Percentiles rank a stretch among this genome's conserved stretches.
These are phyloP conservation scores for Pisolithus microcarpus DNA, from an alignment of 768 basidiomycete genomes.

Conservation along the genomic window DNA sequence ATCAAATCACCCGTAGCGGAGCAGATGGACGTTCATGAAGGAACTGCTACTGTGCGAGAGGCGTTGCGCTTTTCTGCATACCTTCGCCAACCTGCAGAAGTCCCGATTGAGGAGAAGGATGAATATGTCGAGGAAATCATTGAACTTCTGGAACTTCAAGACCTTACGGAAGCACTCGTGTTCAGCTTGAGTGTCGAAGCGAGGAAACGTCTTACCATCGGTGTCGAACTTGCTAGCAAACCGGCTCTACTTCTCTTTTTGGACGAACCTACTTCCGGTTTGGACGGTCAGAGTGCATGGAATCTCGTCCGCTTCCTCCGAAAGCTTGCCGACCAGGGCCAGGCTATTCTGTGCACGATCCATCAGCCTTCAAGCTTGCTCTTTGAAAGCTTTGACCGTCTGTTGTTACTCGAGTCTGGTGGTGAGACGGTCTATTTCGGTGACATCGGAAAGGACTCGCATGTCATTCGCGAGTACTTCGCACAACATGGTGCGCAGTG, in stretches of 20 bases:
- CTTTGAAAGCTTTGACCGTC: conserved; percentile 79
- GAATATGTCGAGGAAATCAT: conserved; percentile 79
- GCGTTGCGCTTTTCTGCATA: conserved; percentile 83
- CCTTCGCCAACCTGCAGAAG: conserved; percentile 64
- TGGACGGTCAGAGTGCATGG: conserved; percentile 69
- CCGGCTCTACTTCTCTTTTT: conserved; percentile 18
- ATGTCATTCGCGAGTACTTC: conserved; percentile 68
- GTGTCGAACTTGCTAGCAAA: conserved; percentile 85
- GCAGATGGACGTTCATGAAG: conserved; percentile 84
- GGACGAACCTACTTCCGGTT: conserved; percentile 47
- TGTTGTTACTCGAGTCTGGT: conserved; percentile 63
- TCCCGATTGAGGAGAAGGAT: conserved; percentile 68
- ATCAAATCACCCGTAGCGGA: conserved; percentile 42
- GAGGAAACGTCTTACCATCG: conserved; percentile 84
- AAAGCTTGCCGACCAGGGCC: conserved; percentile 78
- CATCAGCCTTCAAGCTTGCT: conserved; percentile 83
- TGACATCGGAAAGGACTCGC: conserved; percentile 71
- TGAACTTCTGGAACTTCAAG: conserved; percentile 76
- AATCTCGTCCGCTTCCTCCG: conserved; percentile 74
- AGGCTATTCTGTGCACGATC: conserved; percentile 86
- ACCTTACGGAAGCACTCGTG: conserved; percentile 77
- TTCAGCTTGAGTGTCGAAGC: conserved; percentile 61
- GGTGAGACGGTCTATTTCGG: conserved; percentile 95
- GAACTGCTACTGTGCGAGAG: conserved; percentile 76
- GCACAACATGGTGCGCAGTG: conserved; percentile 62